phyloP scores from a whole-genome alignment of 2,329 filamentous ascomycete species.

The Neofusicoccum kwambonambiense region DNA sequence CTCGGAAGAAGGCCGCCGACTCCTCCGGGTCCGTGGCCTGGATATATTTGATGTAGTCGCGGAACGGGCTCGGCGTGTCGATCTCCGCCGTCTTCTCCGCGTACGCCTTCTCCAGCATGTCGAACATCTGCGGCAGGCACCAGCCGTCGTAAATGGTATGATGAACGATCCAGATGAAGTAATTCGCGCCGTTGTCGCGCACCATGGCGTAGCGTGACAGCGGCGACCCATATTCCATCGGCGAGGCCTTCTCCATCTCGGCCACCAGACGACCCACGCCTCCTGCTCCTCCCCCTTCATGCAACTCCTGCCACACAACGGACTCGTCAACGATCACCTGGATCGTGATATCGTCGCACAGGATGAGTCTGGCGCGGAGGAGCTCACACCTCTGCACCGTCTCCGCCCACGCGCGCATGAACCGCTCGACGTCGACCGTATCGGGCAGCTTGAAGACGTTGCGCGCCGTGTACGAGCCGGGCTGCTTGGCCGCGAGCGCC shows the following conservation, averaged over 20 bases:
- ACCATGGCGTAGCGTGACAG: neutral
- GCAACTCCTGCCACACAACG: neutral
- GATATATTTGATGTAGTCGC: neutral
- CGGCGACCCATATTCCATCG: neutral
- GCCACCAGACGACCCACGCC: neutral
- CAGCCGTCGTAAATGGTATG: no score
- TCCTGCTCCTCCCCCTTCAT: neutral
- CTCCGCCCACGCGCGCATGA: constrained; percentile 43
- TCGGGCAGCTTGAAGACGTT: constrained; percentile 31
- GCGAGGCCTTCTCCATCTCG: constrained; percentile 1
- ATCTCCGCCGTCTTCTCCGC: neutral
- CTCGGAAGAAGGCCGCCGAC: neutral
- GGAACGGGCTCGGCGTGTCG: no score
- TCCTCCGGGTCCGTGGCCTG: neutral
- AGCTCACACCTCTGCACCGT: constrained; percentile 63
- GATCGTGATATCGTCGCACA: constrained; percentile 29
- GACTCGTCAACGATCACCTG: neutral
- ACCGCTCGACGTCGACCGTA: constrained; percentile 25
- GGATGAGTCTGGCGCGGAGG: constrained; percentile 65
- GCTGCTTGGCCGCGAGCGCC: constrained; percentile 47
- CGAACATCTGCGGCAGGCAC: neutral
- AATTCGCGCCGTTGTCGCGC: neutral
- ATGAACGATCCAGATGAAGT: neutral
- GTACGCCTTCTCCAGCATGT: neutral
- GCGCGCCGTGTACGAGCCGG: constrained; percentile 40